Conservation (phyloP, 2,329 filamentous ascomycete species). For the Elsinoe necatrix region DNA sequence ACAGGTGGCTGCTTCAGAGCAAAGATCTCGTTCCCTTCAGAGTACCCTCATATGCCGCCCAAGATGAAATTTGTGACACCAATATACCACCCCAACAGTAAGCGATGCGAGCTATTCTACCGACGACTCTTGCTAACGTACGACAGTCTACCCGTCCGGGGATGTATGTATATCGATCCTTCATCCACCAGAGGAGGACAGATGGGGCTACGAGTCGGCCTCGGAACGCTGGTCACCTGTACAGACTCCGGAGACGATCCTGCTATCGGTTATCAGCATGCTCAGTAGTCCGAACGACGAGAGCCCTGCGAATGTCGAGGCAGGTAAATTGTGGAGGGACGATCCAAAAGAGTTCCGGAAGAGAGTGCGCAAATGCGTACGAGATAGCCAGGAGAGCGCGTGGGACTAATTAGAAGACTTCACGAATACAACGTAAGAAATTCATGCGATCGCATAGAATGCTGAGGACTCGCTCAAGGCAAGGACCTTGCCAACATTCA, state of each 20-base stretch:
- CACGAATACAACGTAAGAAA: conserved; percentile 11
- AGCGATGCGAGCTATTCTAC: conserved; percentile 21
- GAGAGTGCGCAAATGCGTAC: conserved; percentile 66
- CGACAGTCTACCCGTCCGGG: conserved; percentile 67
- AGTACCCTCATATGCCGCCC: conserved; percentile 82
- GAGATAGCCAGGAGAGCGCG: conserved; percentile 61
- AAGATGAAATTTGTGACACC: conserved; percentile 79
- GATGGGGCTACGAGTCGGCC: conserved; percentile 85
- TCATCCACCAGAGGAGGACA: conserved; percentile 88
- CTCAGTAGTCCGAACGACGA: conserved; percentile 90
- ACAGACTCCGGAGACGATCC: conserved; percentile 88
- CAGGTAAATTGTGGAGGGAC: conserved; percentile 77
- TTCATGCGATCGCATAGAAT: background rate
- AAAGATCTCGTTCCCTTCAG: conserved; percentile 68
- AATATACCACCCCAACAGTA: conserved; percentile 87
- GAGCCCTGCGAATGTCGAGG: conserved; percentile 90
- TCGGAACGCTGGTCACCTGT: conserved; percentile 91
- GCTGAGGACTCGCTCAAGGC: background rate
- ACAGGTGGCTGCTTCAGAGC: conserved; percentile 88
- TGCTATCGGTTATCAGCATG: conserved; percentile 86
- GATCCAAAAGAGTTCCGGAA: conserved; percentile 71
- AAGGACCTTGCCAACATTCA: too few species aligned
- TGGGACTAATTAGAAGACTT: conserved; percentile 24
- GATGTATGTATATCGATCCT: conserved; percentile 95
- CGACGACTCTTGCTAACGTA: background rate